phyloP scores from a whole-genome alignment of 306 rosid species.

The Gleditsia sinensis region DNA sequence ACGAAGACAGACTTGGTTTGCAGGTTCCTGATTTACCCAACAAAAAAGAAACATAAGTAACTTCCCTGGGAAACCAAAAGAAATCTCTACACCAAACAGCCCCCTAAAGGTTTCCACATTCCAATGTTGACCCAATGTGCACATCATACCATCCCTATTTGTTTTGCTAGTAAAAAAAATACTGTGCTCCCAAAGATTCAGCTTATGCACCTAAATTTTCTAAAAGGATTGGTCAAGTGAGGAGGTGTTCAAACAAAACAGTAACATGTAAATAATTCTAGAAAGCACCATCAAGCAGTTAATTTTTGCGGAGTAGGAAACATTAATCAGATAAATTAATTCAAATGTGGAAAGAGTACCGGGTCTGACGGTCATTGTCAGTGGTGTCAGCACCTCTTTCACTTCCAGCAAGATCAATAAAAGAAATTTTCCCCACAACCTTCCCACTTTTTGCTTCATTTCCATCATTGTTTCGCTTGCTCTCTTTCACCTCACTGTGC shows the following conservation, averaged over 20 bases:
- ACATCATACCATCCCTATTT: too few species aligned
- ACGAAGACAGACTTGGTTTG: too few species aligned
- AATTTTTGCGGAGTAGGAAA: neutral
- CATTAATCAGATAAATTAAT: neutral
- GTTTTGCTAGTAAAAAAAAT: too few species aligned
- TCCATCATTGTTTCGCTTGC: constrained; percentile 74
- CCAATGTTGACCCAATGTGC: too few species aligned
- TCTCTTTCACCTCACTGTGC: constrained; percentile 79
- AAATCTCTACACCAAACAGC: too few species aligned
- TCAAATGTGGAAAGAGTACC: constrained; percentile 44
- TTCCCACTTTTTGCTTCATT: constrained; percentile 83
- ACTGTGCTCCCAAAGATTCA: neutral
- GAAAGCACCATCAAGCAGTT: constrained; percentile 16
- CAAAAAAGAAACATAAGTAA: too few species aligned
- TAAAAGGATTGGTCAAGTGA: neutral
- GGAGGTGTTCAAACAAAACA: neutral
- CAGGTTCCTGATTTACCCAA: neutral
- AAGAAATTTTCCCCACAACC: constrained; percentile 95
- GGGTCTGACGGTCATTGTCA: constrained; percentile 97
- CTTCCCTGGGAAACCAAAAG: too few species aligned
- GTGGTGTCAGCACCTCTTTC: constrained; percentile 99
- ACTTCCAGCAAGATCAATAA: constrained; percentile 99
- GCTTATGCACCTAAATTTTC: constrained; percentile 18
- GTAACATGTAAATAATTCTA: constrained; percentile 14
- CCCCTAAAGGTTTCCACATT: too few species aligned